Conservation (phyloP, 352 stramenopile genomes). For the Globisporangium alternatum region DNA sequence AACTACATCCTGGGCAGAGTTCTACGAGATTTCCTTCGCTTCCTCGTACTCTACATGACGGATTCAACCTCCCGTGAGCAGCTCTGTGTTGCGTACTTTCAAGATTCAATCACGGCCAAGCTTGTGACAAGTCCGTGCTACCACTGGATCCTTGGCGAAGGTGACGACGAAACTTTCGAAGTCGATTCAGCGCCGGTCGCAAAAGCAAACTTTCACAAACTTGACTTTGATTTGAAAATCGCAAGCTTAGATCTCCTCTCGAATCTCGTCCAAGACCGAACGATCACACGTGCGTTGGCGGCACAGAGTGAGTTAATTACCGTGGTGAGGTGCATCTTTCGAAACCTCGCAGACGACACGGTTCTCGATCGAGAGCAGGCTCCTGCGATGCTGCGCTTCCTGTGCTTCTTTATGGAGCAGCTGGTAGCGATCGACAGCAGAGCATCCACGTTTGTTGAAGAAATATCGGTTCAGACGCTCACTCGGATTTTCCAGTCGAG, state of each 20-base stretch:
- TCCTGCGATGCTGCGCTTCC: background rate
- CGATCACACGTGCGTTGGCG: background rate
- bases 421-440: background rate
- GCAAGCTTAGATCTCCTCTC: conserved; percentile 6
- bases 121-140: conserved; percentile 3
- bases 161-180: background rate
- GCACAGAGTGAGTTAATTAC: background rate
- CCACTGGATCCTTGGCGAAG: conserved; percentile 9
- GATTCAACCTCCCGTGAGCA: background rate
- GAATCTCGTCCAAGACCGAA: conserved; percentile 4
- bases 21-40: conserved; percentile 10
- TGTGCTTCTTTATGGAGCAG: conserved; percentile 17
- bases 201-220: background rate
- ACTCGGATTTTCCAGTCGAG: background rate
- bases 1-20: conserved; percentile 9
- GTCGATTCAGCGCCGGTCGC: background rate
- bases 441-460: background rate
- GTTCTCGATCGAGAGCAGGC: background rate
- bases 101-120: background rate
- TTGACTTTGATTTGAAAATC: conserved; percentile 2
- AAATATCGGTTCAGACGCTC: background rate
- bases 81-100: background rate
- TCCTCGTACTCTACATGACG: conserved; percentile 10
- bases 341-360: background rate
- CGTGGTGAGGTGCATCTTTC: background rate